phyloP scores from a whole-genome alignment of 805 yeast species.

The Hyphopichia homilentoma region DNA sequence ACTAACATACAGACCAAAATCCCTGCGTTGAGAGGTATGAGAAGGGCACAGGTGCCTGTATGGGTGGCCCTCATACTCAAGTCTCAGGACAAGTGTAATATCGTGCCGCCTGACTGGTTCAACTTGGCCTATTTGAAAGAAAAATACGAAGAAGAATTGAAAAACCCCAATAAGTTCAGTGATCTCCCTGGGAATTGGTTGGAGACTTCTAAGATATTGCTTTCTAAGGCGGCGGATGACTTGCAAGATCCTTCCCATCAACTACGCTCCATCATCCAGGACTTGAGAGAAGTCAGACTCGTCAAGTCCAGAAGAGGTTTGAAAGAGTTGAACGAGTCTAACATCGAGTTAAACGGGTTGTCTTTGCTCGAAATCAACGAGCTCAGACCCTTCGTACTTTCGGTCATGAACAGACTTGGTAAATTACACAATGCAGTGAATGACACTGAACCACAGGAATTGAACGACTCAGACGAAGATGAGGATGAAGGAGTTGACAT shows the following conservation, averaged over 20 bases:
- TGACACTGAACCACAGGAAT: slow-evolving; percentile 9
- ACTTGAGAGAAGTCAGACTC: slow-evolving; percentile 76
- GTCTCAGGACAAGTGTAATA: slow-evolving; percentile 79
- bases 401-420: slow-evolving; percentile 75
- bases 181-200: slow-evolving; percentile 86
- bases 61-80: slow-evolving; percentile 87
- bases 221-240: slow-evolving; percentile 75
- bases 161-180: slow-evolving; percentile 56
- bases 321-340: slow-evolving; percentile 71
- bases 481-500: slow-evolving; percentile 6
- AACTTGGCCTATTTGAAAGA: slow-evolving; percentile 48
- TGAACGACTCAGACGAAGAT: slow-evolving; percentile 5
- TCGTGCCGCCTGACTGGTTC: slow-evolving; percentile 86
- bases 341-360: slow-evolving; percentile 77
- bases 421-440: slow-evolving; percentile 41
- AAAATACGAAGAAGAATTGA: slow-evolving; percentile 64
- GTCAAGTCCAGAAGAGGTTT: slow-evolving; percentile 82
- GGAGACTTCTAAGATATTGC: slow-evolving; percentile 67
- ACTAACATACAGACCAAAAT: slow-evolving; percentile 35
- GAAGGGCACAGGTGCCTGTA: slow-evolving; percentile 67
- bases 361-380: slow-evolving; percentile 86
- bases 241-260: slow-evolving; percentile 68
- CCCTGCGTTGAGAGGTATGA: slow-evolving; percentile 63
- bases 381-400: slow-evolving; percentile 74
- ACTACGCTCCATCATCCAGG: slow-evolving; percentile 70